These are phyloP conservation scores for Colletotrichum sp. DNA, from an alignment of 2,329 filamentous ascomycete genomes.

Conservation along the genomic window DNA sequence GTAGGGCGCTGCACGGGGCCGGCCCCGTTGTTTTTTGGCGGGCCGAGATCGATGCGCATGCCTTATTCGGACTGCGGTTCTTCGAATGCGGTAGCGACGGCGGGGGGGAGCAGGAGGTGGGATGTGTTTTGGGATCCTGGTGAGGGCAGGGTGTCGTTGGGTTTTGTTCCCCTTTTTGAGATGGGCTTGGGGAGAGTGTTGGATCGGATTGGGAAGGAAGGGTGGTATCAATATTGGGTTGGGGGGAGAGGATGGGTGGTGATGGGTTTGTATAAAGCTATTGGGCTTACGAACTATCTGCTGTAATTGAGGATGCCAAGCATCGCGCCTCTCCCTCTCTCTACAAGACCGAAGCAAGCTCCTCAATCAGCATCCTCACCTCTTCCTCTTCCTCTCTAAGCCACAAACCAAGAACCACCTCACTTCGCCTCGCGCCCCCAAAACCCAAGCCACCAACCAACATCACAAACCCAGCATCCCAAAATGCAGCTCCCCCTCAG, in stretches of 20 bases:
- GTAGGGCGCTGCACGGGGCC: neutral
- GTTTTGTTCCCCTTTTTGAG: neutral
- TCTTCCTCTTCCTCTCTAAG: neutral
- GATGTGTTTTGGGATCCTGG: neutral
- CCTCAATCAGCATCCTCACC: neutral
- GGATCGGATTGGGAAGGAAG: neutral
- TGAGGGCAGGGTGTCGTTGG: neutral
- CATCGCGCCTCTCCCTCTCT: neutral
- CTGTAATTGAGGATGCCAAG: neutral
- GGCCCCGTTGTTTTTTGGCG: neutral
- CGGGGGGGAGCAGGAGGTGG: neutral
- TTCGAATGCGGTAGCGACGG: neutral
- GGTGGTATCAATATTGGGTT: neutral
- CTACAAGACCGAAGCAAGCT: neutral
- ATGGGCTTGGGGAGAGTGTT: neutral
- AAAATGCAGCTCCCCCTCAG: neutral
- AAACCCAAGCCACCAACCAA: neutral
- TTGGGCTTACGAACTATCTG: neutral
- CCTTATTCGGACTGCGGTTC: neutral
- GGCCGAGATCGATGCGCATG: neutral
- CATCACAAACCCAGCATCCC: neutral
- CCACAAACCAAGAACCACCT: rapidly evolving
- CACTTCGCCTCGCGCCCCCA: neutral
- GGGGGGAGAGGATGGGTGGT: neutral
- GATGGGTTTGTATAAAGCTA: neutral